Percentiles rank a stretch among this genome's conserved stretches.
Conservation (phyloP, 2,329 filamentous ascomycete genomes). For the Thelonectria olida region DNA sequence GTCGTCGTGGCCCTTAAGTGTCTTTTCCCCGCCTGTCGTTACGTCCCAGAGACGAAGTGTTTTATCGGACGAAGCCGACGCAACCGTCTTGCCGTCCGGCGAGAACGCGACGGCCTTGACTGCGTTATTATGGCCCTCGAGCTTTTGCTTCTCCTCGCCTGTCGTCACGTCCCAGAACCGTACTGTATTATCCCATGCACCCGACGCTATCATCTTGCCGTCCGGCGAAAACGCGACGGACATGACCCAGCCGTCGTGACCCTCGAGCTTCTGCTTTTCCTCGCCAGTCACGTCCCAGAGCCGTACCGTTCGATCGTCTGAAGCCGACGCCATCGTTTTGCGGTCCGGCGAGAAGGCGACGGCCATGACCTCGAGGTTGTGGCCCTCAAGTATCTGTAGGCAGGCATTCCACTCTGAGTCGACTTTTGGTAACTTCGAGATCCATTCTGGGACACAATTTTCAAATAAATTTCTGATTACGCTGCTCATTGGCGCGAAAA, state of each 20-base stretch:
- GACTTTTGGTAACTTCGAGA: neutral
- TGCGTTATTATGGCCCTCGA: neutral
- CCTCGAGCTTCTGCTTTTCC: neutral
- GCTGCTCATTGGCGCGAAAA: conserved; percentile 36
- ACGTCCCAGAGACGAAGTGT: neutral
- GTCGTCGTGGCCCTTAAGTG: neutral
- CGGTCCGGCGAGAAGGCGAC: neutral
- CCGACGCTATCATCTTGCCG: neutral
- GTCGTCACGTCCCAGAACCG: conserved; percentile 8
- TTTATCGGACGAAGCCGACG: neutral
- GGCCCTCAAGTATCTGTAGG: neutral
- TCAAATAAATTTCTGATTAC: neutral
- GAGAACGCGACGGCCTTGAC: neutral
- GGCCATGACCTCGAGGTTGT: neutral
- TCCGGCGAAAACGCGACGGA: neutral
- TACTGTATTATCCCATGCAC: neutral
- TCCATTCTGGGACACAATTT: no score
- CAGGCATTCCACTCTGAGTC: neutral
- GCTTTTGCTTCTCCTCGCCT: neutral
- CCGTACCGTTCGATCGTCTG: neutral
- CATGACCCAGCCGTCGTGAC: neutral
- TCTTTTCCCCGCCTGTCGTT: neutral
- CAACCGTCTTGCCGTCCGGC: neutral
- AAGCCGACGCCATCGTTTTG: neutral
- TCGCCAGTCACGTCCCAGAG: neutral